Conservation (phyloP, 768 basidiomycete genomes). For the Naganishia friedmannii region DNA sequence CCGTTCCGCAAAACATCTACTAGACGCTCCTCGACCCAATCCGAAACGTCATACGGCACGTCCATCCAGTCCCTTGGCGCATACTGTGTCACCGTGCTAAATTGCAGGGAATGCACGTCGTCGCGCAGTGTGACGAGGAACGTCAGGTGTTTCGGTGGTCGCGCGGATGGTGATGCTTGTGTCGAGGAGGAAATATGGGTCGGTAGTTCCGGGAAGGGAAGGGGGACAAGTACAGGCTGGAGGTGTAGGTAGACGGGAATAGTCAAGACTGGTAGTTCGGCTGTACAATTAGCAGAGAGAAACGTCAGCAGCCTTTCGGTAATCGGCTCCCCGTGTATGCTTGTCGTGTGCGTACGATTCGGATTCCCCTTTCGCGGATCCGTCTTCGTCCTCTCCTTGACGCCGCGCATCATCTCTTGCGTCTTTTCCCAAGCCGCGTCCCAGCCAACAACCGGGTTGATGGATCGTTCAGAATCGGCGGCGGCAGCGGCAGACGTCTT, state of each 20-base stretch:
- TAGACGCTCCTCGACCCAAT: conserved; percentile 88
- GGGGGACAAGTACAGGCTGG: conserved; percentile 70
- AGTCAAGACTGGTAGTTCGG: conserved; percentile 60
- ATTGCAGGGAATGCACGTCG: conserved; percentile 71
- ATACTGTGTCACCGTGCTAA: conserved; percentile 76
- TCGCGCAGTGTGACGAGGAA: conserved; percentile 73
- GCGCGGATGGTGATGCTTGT: conserved; percentile 30
- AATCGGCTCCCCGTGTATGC: too few relatives aligned
- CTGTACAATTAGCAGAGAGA: conserved; percentile 22
- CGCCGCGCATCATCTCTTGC: conserved; percentile 58
- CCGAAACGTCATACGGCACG: conserved; percentile 76
- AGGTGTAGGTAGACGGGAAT: conserved; percentile 90
- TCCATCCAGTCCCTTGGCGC: conserved; percentile 82
- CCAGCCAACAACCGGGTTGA: conserved; percentile 79
- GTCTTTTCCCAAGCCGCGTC: conserved; percentile 79
- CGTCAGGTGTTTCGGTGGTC: conserved; percentile 59
- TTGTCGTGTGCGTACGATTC: conserved; percentile 36
- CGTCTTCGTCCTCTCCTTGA: conserved; percentile 39
- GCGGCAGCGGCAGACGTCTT: conserved; percentile 56
- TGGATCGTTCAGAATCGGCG: conserved; percentile 61
- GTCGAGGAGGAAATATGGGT: conserved; percentile 30
- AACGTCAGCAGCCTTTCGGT: not conserved
- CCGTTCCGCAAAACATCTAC: conserved; percentile 80
- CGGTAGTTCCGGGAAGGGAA: conserved; percentile 54
- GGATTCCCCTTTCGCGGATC: conserved; percentile 43